Evolutionary conservation across 441 rosid genomes (phyloP), one percentile per base, ranked within the genome.

Genomic region (Corymbia calophylla): DNA sequence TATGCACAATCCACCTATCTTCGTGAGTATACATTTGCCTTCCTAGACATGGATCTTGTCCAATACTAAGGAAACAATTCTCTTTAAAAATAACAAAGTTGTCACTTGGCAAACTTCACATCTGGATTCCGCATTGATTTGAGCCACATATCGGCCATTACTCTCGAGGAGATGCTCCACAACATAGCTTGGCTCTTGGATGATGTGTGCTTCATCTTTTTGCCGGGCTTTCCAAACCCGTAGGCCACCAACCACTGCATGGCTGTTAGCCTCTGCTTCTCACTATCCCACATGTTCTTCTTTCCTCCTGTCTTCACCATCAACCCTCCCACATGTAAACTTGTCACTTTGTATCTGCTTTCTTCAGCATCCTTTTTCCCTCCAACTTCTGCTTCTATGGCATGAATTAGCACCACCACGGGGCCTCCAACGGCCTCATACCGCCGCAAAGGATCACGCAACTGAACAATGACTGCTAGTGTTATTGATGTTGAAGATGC

Each of bases 111-210:
- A 85, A 95, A 89, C 91, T 93, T 96, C 18, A 97, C 94, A 88
- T 97, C 97, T 16, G 99, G 99, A 89, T 98, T 96, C 92, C 99
- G 95, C 92, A 96, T 95, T n/a, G 97, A 91, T 93, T 94, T 96
- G 85, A 98, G 98, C 99, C 99, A 96, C 99, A 95, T 97, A 81
- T 95, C 99, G 14, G 99, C 99, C 98, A 96, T 95, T 88, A 96
- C 95, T 88, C 99, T 93, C 11, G 99, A 95, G 48, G 99, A 96
- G 89, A 95, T 92, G 96, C 99, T 97, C 99, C 99, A 96, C 87
- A 97, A 89, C 39, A 93, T 31, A 31, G 95, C 97, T 51, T 90
- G 94, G 31, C 94, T 93, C 92, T 91, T 95, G 87, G 86, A 86
- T 51, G 54, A 53, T n/a, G 89, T 93, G 23, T 87, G 91, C 89